phyloP scores from a whole-genome alignment of 768 basidiomycete genomes.

The Naematelia encephala region DNA sequence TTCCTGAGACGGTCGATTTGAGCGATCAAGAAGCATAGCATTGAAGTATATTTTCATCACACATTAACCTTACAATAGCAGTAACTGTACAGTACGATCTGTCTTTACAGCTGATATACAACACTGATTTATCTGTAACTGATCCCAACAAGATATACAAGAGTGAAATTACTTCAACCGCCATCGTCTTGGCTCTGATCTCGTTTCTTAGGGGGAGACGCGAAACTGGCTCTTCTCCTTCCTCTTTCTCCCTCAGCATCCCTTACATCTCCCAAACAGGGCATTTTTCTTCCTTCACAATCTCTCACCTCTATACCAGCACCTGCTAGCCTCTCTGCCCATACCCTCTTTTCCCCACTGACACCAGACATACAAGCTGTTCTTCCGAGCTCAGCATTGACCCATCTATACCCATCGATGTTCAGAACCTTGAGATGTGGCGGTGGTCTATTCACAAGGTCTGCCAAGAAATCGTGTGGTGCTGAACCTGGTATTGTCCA shows the following conservation, averaged over 20 bases:
- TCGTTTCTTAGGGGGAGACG: background rate
- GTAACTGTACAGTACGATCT: too few species aligned
- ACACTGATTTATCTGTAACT: too few species aligned
- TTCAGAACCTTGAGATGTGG: constrained; percentile 20
- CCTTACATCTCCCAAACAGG: constrained; percentile 8
- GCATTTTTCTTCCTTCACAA: constrained; percentile 37
- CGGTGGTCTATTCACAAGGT: constrained; percentile 7
- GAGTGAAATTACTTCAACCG: background rate
- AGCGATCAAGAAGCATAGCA: background rate
- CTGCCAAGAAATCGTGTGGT: background rate
- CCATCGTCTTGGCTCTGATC: constrained; percentile 12
- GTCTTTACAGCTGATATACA: too few species aligned
- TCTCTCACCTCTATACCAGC: constrained; percentile 37
- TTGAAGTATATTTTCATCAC: too few species aligned
- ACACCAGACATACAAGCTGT: constrained; percentile 41
- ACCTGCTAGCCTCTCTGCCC: constrained; percentile 20
- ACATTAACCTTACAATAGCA: too few species aligned
- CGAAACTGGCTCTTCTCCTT: constrained; percentile 3
- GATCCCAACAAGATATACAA: too few species aligned
- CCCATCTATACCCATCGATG: constrained; percentile 42
- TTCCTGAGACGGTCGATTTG: constrained; percentile 31
- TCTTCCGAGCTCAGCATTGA: constrained; percentile 31
- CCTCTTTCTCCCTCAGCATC: constrained; percentile 3
- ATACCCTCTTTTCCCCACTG: constrained; percentile 39
- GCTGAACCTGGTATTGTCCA: background rate